Evolutionary conservation across 2,329 filamentous ascomycete species (phyloP).

Genomic region (Didymellaceae sp.): DNA sequence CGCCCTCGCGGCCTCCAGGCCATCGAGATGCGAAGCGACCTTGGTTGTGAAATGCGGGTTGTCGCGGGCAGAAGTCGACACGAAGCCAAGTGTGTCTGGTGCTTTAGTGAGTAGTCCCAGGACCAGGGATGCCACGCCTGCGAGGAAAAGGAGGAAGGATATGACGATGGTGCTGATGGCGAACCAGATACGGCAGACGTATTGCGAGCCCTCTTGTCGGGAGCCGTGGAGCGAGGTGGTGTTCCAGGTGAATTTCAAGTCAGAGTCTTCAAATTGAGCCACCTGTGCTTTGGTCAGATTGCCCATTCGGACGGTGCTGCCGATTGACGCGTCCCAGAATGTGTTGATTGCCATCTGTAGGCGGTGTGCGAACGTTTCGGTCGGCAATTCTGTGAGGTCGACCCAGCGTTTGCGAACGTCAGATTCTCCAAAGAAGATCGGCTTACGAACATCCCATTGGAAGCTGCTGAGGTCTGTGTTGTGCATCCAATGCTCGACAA

Average conservation of each 20-base stretch:
- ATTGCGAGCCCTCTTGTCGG: not conserved
- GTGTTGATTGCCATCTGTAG: constrained; percentile 18
- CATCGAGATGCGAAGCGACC: not conserved
- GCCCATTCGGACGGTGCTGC: not conserved
- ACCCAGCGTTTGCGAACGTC: not conserved
- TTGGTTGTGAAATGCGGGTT: constrained; percentile 5
- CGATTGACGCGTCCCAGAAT: constrained; percentile 11
- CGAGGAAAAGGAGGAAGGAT: not conserved
- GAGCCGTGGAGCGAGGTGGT: not conserved
- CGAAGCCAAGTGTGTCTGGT: constrained; percentile 18
- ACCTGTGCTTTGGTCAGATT: not conserved
- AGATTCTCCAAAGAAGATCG: not conserved
- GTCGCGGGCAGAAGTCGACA: constrained; percentile 10
- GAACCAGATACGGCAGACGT: constrained; percentile 6
- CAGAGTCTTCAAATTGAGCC: not conserved
- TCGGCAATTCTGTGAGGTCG: not conserved
- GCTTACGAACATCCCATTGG: not conserved
- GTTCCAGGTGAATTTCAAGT: not conserved
- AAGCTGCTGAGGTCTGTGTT: not conserved
- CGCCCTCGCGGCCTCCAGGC: not conserved
- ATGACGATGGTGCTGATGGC: constrained; percentile 9
- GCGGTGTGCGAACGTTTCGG: constrained; percentile 3
- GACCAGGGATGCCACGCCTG: not conserved
- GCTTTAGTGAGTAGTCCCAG: constrained; percentile 12
- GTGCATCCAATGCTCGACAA: not conserved